These are phyloP conservation scores for Trichophyton mentagrophytes DNA, from an alignment of 2,329 filamentous ascomycete genomes.

Conservation along the genomic window DNA sequence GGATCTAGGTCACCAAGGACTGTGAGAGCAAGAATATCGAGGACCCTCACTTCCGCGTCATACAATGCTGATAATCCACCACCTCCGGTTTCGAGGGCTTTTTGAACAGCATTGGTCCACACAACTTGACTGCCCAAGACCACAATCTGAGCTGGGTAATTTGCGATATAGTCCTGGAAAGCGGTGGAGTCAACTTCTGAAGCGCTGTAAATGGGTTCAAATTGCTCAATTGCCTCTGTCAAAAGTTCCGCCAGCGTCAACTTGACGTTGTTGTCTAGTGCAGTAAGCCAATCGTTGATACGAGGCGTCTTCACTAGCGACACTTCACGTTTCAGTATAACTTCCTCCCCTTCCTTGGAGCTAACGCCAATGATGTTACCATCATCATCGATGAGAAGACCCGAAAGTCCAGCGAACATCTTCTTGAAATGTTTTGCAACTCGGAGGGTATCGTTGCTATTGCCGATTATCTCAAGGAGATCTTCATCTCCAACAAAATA, in stretches of 20 bases:
- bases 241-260: slow-evolving; percentile 80
- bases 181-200: slow-evolving; percentile 55
- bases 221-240: slow-evolving; percentile 71
- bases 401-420: slow-evolving; percentile 96
- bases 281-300: slow-evolving; percentile 97
- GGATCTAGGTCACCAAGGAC: slow-evolving; percentile 81
- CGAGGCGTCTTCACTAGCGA: slow-evolving; percentile 85
- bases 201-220: slow-evolving; percentile 62
- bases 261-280: slow-evolving; percentile 89
- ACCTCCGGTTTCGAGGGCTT: slow-evolving; percentile 60
- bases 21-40: slow-evolving; percentile 73
- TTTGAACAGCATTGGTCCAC: slow-evolving; percentile 82
- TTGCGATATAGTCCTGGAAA: slow-evolving; percentile 67
- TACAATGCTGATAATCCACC: slow-evolving; percentile 56
- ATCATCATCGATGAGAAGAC: slow-evolving; percentile 82
- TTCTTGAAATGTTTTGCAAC: slow-evolving; percentile 99
- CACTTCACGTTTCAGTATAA: slow-evolving; percentile 78
- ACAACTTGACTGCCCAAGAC: slow-evolving; percentile 87
- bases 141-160: slow-evolving; percentile 86
- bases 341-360: slow-evolving; percentile 86
- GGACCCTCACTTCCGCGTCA: slow-evolving; percentile 69
- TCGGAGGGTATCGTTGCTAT: slow-evolving; percentile 91
- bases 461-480: slow-evolving; percentile 95
- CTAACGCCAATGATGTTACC: slow-evolving; percentile 80
- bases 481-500: slow-evolving; percentile 99